Evolutionary conservation across 2,329 filamentous ascomycete genomes (phyloP), one percentile per base, ranked within the genome.

Genomic region (Ceratocystis diversiconidia): DNA sequence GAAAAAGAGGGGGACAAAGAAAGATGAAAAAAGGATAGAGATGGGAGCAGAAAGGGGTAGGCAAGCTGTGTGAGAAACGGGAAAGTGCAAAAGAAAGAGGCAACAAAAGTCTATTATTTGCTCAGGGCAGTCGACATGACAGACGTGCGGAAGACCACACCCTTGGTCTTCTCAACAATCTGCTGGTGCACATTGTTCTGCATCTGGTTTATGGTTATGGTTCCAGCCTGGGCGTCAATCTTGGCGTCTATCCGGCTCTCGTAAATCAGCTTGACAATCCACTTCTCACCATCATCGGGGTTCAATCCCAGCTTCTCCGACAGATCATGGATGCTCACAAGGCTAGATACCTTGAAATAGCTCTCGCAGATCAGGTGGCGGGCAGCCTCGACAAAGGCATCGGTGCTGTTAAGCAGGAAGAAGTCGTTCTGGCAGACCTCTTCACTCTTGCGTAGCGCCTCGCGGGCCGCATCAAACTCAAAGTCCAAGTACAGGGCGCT

Each of bases 281-380:
- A 99, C 82, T 99, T 99, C 85, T 99, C 94, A 72, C 94, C 94
- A 73, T 97, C 94, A 74, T 95, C 90, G 72, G 92, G 87, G 74
- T 88, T 90, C 70, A 99, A 82, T 70, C 92, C 94, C 68, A 99
- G 85, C 75, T 94, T 89, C 69, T 86, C 88, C 70, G 91, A 96
- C 67, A 99, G 84, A 72, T 97, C 94, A 83, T 92, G 91, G 76
- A 99, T 97, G 76, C 97, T 92, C 75, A 99, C 99, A 72, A 92
- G 85, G 75, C 95, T 91, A 77, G 97, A 95, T 75, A 99, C 99
- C 85, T 97, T 97, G 89, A 94, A 99, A 83, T 99, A 99, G 76
- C 86, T 91, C 81, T 99, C 94, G 65, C 92, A 97, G 76, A 99
- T 97, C 68, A 99, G 82, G 80, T 99, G 94, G 73, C 94, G 84